Conservation (phyloP, 208 protist genomes). For the Trypanosoma congolense region DNA sequence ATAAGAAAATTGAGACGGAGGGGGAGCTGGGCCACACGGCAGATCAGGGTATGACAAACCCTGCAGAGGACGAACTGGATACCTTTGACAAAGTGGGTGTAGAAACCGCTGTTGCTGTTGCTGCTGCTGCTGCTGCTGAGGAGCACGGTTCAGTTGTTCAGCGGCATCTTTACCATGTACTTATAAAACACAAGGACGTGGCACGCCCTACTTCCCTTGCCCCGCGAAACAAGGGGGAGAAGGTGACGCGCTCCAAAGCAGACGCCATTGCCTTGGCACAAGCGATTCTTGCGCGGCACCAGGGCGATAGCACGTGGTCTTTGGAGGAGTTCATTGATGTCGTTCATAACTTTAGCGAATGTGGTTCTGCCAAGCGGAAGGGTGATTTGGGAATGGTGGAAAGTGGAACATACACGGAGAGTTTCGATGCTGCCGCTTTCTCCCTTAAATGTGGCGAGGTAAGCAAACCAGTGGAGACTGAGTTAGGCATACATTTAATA, state of each 20-base stretch:
- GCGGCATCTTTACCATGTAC: conserved; percentile 75
- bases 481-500: conserved; percentile 77
- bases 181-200: conserved; percentile 88
- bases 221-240: conserved; percentile 63
- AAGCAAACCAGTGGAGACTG: conserved; percentile 69
- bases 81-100: background rate
- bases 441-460: conserved; percentile 48
- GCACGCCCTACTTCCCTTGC: conserved; percentile 54
- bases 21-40: background rate
- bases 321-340: conserved; percentile 55
- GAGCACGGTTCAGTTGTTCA: too few relatives aligned
- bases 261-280: conserved; percentile 67
- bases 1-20: background rate
- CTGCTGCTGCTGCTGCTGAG: background rate
- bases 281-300: conserved; percentile 36
- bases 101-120: background rate
- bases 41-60: too few relatives aligned
- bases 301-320: conserved; percentile 41
- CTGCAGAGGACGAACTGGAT: background rate
- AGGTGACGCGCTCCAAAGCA: conserved; percentile 65
- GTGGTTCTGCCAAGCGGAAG: conserved; percentile 39
- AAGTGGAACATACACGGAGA: conserved; percentile 60
- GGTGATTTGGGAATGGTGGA: conserved; percentile 78
- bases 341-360: conserved; percentile 71
- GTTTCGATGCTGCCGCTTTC: conserved; percentile 69